Base-by-base conservation (phyloP, 179 eudicot genomes). In the Pouteria campechiana region DNA sequence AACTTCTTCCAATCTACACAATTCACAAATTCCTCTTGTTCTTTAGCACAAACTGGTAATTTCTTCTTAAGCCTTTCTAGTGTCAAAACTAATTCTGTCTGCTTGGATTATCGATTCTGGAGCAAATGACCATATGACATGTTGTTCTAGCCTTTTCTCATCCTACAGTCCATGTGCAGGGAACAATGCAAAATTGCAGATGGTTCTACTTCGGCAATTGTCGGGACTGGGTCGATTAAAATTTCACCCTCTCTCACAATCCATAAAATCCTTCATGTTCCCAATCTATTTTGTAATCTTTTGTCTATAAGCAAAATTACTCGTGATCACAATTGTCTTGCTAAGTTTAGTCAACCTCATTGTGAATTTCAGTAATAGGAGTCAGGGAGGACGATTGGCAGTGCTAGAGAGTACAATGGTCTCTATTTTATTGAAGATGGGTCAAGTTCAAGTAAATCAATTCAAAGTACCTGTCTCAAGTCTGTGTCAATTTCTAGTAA, bases 331-430 rank as follows among this genome's bases (percentile, higher is more conserved):
- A 48, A 48, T 22, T 48, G 53, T 48, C 41, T 48, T 18, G 6
- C 42, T 24, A 35, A 34, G 6, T 48, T 35, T 35, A 34, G 6
- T 12, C 14, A 31, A 8, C 34, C 34, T 3, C 14, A 11, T 23
- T 48, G 32, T 34, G 42, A 22, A n/a, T 34, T 48, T 35, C 30
- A 48, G 53, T 32, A 24, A 4, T 21, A 34, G 32, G 25, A 23
- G 24, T 48, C 23, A 17, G 53, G 42, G 20, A 35, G 9, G 23
- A 48, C 2, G 9, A 6, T 37, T 6, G 13, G 8, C 41, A 4
- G 7, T 13, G 37, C 37, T 33, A n/a, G n/a, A n/a, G n/a, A n/a
- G n/a, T n/a, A n/a, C n/a, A n/a, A n/a, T n/a, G n/a, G n/a, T n/a
- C n/a, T n/a, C n/a, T n/a, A n/a, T n/a, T n/a, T n/a, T n/a, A n/a